Evolutionary conservation across 1,139 yeast species (phyloP).

Genomic region (Blastobotrys elegans): DNA sequence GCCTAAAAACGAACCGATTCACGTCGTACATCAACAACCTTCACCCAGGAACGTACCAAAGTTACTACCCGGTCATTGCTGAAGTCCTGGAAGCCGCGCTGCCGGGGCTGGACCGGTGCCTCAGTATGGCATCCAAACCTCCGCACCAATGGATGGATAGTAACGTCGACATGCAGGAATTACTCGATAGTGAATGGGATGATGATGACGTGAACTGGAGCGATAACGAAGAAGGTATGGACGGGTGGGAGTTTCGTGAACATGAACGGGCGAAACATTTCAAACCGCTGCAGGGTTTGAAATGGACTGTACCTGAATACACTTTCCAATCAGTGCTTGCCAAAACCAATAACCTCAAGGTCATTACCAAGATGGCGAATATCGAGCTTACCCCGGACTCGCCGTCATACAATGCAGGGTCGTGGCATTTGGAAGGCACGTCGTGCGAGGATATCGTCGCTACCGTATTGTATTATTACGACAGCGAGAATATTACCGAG

Average conservation of each 20-base stretch:
- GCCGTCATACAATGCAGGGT: constrained; percentile 40
- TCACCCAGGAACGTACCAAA: constrained; percentile 33
- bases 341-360: constrained; percentile 29
- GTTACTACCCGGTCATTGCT: constrained; percentile 34
- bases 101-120: constrained; percentile 36
- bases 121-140: too few species aligned
- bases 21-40: constrained; percentile 41
- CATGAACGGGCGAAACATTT: not conserved
- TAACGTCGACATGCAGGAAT: too few species aligned
- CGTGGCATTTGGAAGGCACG: constrained; percentile 47
- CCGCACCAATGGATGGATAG: too few species aligned
- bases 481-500: constrained; percentile 39
- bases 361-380: constrained; percentile 42
- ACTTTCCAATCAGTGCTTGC: not conserved
- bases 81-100: constrained; percentile 32
- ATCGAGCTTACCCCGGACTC: constrained; percentile 40
- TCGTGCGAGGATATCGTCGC: constrained; percentile 44
- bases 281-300: not conserved
- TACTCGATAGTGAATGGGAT: not conserved
- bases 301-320: constrained; percentile 1
- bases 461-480: constrained; percentile 43
- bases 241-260: not conserved
- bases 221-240: not conserved
- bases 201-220: not conserved
- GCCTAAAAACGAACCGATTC: constrained; percentile 21